phyloP scores from a whole-genome alignment of 148 eudicot genomes.

The Oxyria digyna region DNA sequence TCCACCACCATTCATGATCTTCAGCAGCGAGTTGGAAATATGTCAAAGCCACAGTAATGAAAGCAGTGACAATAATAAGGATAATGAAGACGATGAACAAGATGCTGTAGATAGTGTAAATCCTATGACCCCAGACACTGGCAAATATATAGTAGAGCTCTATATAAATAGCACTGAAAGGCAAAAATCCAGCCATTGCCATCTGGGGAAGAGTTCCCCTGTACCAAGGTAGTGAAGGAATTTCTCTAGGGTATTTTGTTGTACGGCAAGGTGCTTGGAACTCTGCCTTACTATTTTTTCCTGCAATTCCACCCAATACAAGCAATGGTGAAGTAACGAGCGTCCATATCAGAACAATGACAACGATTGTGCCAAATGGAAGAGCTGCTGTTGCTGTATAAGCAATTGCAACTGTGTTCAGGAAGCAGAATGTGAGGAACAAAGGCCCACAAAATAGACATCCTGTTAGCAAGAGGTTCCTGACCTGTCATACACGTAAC shows the following conservation, averaged over 20 bases:
- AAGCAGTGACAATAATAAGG: conserved; percentile 10
- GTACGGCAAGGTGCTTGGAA: conserved; percentile 19
- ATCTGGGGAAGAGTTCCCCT: conserved; percentile 14
- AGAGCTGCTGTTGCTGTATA: conserved; percentile 16
- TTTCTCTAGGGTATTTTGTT: conserved; percentile 16
- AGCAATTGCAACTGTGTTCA: conserved; percentile 15
- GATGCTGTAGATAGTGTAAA: conserved; percentile 11
- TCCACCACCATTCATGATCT: conserved; percentile 22
- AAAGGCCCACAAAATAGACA: conserved; percentile 18
- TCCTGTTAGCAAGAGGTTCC: conserved; percentile 16
- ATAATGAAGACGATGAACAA: conserved; percentile 8
- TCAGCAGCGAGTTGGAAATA: conserved; percentile 14
- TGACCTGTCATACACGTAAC: conserved; percentile 8
- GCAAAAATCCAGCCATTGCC: conserved; percentile 21
- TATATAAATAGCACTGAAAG: conserved; percentile 18
- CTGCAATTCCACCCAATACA: conserved; percentile 17
- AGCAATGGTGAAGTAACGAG: conserved; percentile 17
- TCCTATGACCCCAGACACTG: conserved; percentile 12
- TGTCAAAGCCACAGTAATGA: conserved; percentile 11
- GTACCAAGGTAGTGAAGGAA: conserved; percentile 16
- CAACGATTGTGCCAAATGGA: conserved; percentile 16
- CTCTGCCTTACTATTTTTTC: conserved; percentile 18
- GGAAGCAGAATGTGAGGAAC: conserved; percentile 17
- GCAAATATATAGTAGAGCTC: conserved; percentile 12
- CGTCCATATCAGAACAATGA: conserved; percentile 15